phyloP scores from a whole-genome alignment of 331 rosid species.

The Prunus yedoensis region DNA sequence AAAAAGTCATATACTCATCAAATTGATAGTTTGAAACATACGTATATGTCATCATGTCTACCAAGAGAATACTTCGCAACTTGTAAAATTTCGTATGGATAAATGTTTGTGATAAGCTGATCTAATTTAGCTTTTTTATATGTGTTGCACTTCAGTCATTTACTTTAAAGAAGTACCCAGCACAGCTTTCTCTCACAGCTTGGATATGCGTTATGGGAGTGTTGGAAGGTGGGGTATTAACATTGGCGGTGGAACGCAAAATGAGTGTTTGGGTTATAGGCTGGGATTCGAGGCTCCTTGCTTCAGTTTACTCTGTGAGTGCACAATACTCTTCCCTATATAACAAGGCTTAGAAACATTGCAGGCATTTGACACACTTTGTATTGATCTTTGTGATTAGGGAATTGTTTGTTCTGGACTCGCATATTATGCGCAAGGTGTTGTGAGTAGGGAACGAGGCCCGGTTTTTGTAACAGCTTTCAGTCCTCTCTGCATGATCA shows the following conservation, averaged over 20 bases:
- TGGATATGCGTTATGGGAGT: slow-evolving; percentile 65
- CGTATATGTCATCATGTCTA: background rate
- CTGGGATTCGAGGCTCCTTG: slow-evolving; percentile 73
- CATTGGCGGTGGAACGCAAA: slow-evolving; percentile 43
- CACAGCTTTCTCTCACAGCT: slow-evolving; percentile 55
- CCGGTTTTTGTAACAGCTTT: slow-evolving; percentile 91
- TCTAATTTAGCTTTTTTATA: background rate
- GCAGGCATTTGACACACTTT: background rate
- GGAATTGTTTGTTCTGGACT: slow-evolving; percentile 87
- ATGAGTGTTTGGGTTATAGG: slow-evolving; percentile 56
- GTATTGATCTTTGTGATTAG: slow-evolving; percentile 38
- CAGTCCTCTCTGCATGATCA: slow-evolving; percentile 87
- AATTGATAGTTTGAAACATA: background rate
- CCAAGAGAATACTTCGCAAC: background rate
- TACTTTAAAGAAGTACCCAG: slow-evolving; percentile 69
- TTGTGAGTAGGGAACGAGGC: slow-evolving; percentile 73
- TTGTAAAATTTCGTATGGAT: too few species aligned
- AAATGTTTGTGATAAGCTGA: too few species aligned
- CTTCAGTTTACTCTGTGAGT: slow-evolving; percentile 73
- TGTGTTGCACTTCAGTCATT: slow-evolving; percentile 32
- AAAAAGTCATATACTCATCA: too few species aligned
- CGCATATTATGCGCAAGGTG: slow-evolving; percentile 84
- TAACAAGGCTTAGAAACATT: background rate
- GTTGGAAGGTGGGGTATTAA: slow-evolving; percentile 43
- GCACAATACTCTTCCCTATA: background rate